Base-by-base conservation (phyloP, 345 rosid species). In the Populus alba region DNA sequence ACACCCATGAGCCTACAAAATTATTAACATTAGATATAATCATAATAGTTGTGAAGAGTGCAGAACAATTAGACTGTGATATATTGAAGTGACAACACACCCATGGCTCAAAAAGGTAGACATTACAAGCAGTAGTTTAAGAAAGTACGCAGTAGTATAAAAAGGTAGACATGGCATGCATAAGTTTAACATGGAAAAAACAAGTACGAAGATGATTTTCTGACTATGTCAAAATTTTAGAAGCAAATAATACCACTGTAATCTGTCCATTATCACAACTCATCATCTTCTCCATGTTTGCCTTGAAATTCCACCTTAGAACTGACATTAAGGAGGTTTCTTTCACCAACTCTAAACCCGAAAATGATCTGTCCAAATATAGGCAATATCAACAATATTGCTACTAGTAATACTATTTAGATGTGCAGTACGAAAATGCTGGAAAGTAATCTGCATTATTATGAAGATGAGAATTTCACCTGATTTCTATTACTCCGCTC, bases 231-330 rank as follows among this genome's bases (percentile, higher is more conserved):
- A 47, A 15, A 47, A 47, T 15, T 47, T 47, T 20, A 6, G 71
- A 75, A 66, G 76, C 75, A 75, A 79, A 74, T 80, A 75, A 77
- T 73, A 96, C 99, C 98, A 96, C 62, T 13, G 87, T 68, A 62
- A 94, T 87, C 79, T 88, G 89, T 66, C 91, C 90, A 22, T 85
- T 83, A 62, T 85, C 89, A 70, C 88, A 91, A 82, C 90, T 87
- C 77, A 91, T 81, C 35, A 80, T 88, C 81, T 86, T 89, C 80
- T 88, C 95, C 89, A 91, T 89, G 82, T 86, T 89, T 72, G 89
- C 85, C 80, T 84, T 90, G 84, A 83, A 92, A 83, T 84, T 90
- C 97, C 99, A 96, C 86, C 95, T 84, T 66, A 96, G 85, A 76
- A 94, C 81, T 74, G 95, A 83, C 81, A 81, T 79, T 79, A 96